Base-by-base conservation (phyloP, 2,329 filamentous ascomycete genomes). In the Ophiostoma novo-ulmi region DNA sequence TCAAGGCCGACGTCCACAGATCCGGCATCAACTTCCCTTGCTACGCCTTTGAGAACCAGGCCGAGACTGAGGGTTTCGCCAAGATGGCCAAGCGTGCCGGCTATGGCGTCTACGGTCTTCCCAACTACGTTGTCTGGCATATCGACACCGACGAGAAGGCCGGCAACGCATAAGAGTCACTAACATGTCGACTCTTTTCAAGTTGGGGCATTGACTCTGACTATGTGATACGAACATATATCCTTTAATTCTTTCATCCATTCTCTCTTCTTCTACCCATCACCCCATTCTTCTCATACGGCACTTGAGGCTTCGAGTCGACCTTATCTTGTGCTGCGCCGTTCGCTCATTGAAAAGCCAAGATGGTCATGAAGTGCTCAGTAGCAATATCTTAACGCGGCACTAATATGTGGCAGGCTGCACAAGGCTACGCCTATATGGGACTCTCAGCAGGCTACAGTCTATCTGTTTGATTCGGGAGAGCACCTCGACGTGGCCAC, bases 101-200 rank as follows among this genome's bases (percentile, higher is more conserved):
- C 64, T 98, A 97, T 79, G 86, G 92, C 77, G 95, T 99, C 36
- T 87, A 93, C 75, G 95, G 95, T 65, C 84, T 99, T 70, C 95
- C 94, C 61, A 99, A 99, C 80, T 99, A 99, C 79, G 90, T 99
- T 68, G 94, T 99, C 72, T 99, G 95, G 95, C 95, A 99, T 79
- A 92, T 97, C 77, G 95, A 99, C 80, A 99, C 95, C 2, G 88
- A 94, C 71, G 95, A 99, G 83, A 97, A 97, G 85, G 87, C 88
- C 44, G 93, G 93, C 44, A 98, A 98, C 79, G 78, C 81, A 75
- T 87, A 81, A 77, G 26, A 26, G 20, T 26, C 5, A 1, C 36
- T 22, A 7, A 7, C 6, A 55, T 48, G 39, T 39, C 10, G n/a
- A 22, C 14, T n/a, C 17, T 48, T n/a, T 39, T 20, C n/a, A 26